Percentiles rank a stretch among this genome's conserved stretches.
Conservation (phyloP, 2,329 filamentous ascomycete species). For the Claviceps digitariae region DNA sequence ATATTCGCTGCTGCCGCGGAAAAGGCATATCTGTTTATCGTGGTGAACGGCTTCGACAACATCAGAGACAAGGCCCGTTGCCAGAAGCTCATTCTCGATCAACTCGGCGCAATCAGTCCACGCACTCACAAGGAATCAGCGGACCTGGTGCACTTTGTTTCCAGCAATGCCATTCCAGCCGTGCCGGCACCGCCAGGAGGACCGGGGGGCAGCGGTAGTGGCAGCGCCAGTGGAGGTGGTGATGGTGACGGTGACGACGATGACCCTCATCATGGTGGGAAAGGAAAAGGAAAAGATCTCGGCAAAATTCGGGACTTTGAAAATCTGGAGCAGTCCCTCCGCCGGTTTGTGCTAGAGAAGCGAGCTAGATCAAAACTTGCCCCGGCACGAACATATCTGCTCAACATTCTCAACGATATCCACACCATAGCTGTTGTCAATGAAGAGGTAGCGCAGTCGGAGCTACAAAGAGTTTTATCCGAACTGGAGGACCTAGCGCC, state of each 20-base stretch:
- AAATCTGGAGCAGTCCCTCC: slow-evolving; percentile 72
- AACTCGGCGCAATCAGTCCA: slow-evolving; percentile 77
- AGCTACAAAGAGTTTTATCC: slow-evolving; percentile 68
- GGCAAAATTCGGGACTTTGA: slow-evolving; percentile 86
- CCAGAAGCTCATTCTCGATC: slow-evolving; percentile 84
- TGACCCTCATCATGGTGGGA: slow-evolving; percentile 39
- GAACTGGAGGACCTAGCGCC: slow-evolving; percentile 78
- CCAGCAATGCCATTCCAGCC: slow-evolving; percentile 85
- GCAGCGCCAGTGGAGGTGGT: slow-evolving; percentile 35
- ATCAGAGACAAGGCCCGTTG: slow-evolving; percentile 87
- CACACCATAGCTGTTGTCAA: slow-evolving; percentile 76
- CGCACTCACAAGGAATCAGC: slow-evolving; percentile 83
- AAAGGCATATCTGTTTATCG: slow-evolving; percentile 98
- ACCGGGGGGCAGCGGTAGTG: slow-evolving; percentile 39
- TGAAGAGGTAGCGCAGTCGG: slow-evolving; percentile 69
- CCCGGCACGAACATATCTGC: slow-evolving; percentile 85
- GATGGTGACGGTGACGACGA: slow-evolving; percentile 44
- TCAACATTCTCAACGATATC: slow-evolving; percentile 85
- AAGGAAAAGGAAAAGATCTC: slow-evolving; percentile 73
- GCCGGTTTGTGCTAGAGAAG: slow-evolving; percentile 92
- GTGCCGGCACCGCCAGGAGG: slow-evolving; percentile 43
- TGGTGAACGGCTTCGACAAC: slow-evolving; percentile 92
- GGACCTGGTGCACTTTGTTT: slow-evolving; percentile 94
- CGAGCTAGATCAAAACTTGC: slow-evolving; percentile 89
- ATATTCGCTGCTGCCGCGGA: slow-evolving; percentile 91